Base-by-base conservation (phyloP, 805 yeast genomes). In the Cyberlindnera maclurae region DNA sequence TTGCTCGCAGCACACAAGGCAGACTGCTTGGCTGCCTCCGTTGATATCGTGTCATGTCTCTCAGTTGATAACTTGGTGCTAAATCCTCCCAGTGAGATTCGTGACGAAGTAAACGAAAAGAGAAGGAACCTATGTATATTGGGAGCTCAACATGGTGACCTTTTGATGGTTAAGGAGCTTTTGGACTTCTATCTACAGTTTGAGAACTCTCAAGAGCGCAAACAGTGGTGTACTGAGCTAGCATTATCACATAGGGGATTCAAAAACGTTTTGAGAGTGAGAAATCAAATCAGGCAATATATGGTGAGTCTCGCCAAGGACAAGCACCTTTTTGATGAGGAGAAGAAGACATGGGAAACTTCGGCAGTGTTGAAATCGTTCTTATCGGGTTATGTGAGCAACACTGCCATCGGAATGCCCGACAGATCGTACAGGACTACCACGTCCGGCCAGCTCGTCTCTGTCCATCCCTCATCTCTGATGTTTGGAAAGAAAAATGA, bases 401-500 rank as follows among this genome's bases (percentile, higher is more conserved):
- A 90, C 58, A 80, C 96, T 0, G 98, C 98, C 0, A 75, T 93
- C 15, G 95, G 96, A 10, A 76, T 85, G 77, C 96, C 97, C 0
- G 97, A 93, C 59, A 71, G 97, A 53, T 82, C 96, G 4, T 93
- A 81, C 63, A 70, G 94, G 55, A 88, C 97, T 0, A 81, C 88
- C 6, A 65, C 81, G 22, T 76, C 83, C 2, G 95, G 95, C 18
- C 96, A 87, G 58, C 67, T 85, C 26, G 77, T 90, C 34, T 78
- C 93, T 36, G 77, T 90, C 10, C 97, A 90, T 55, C 97, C 97
- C 0, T 83, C 95, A 0, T 86, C 96, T 0, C 63, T 84, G 59
- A 63, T 93, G 30, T 93, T 90, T 61, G 96, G 96, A 6, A 73
- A 74, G 47, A 73, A 75, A 48, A 69, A 78, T 33, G 95, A 90